Evolutionary conservation across 305 asterid genomes (phyloP).

Genomic region (Fraxinus paxiana): DNA sequence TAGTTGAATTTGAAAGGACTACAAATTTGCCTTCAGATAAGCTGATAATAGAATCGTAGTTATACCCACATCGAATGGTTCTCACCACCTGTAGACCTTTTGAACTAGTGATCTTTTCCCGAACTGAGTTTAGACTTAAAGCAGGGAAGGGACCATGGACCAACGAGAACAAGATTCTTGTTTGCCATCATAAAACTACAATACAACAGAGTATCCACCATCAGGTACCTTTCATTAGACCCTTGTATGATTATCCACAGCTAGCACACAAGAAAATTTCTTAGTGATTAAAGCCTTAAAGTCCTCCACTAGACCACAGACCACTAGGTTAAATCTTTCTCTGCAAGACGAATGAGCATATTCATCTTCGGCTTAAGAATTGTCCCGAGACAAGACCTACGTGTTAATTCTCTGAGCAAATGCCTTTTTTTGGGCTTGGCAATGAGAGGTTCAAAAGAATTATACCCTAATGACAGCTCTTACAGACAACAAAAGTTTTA

Average conservation of each 20-base stretch:
- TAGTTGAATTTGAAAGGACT: neutral
- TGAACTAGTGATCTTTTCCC: neutral
- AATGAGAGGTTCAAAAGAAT: neutral
- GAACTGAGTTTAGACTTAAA: neutral
- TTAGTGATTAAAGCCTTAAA: neutral
- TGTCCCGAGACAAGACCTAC: neutral
- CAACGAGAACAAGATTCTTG: neutral
- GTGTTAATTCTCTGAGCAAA: neutral
- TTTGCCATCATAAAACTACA: neutral
- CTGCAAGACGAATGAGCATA: neutral
- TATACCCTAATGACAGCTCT: neutral
- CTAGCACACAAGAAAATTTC: neutral
- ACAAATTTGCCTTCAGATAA: neutral
- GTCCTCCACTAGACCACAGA: neutral
- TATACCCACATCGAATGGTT: neutral
- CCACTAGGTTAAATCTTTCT: neutral
- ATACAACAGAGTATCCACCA: neutral
- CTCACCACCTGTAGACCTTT: neutral
- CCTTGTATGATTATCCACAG: neutral
- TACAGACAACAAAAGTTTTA: neutral
- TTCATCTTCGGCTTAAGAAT: neutral
- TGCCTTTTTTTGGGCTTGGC: neutral
- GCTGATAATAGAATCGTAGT: neutral
- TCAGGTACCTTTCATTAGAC: constrained; percentile 7
- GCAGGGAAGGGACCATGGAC: neutral